Conservation (phyloP, 352 stramenopile genomes). For the Phytophthora lateralis region DNA sequence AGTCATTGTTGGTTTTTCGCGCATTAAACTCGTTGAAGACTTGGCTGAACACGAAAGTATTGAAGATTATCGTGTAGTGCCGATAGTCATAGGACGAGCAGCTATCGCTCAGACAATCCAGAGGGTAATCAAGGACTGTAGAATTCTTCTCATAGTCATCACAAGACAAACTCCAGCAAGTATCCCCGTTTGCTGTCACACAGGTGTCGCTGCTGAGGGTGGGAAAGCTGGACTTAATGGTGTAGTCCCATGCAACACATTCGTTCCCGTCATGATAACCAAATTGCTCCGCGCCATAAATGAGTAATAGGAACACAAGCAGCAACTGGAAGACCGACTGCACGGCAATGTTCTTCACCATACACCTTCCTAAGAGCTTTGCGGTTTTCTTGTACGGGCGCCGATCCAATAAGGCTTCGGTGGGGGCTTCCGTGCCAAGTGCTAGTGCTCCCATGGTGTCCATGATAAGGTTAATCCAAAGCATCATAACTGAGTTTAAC, state of each 20-base stretch:
- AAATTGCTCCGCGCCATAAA: conserved; percentile 63
- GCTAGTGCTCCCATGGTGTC: conserved; percentile 82
- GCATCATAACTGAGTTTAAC: conserved; percentile 88
- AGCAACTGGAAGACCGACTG: conserved; percentile 81
- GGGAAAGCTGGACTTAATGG: conserved; percentile 55
- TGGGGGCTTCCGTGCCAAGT: conserved; percentile 73
- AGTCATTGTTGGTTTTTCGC: conserved; percentile 93
- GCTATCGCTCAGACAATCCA: conserved; percentile 48
- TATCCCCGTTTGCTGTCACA: conserved; percentile 46
- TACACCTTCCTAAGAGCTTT: conserved; percentile 57
- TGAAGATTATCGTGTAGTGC: conserved; percentile 98
- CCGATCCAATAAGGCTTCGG: conserved; percentile 63
- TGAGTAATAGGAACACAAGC: conserved; percentile 84
- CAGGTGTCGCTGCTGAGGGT: conserved; percentile 48
- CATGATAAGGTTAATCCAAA: conserved; percentile 91
- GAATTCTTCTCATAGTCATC: conserved; percentile 60
- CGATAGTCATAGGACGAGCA: conserved; percentile 79
- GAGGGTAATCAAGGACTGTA: conserved; percentile 45
- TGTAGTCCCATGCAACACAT: conserved; percentile 52
- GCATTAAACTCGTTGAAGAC: conserved; percentile 92
- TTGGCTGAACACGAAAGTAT: conserved; percentile 97
- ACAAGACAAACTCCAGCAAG: conserved; percentile 58
- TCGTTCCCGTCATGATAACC: conserved; percentile 62
- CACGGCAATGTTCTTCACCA: conserved; percentile 80
- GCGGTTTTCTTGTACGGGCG: conserved; percentile 77